phyloP scores from a whole-genome alignment of 805 yeast species.

The Yamadazyma phyllophila region DNA sequence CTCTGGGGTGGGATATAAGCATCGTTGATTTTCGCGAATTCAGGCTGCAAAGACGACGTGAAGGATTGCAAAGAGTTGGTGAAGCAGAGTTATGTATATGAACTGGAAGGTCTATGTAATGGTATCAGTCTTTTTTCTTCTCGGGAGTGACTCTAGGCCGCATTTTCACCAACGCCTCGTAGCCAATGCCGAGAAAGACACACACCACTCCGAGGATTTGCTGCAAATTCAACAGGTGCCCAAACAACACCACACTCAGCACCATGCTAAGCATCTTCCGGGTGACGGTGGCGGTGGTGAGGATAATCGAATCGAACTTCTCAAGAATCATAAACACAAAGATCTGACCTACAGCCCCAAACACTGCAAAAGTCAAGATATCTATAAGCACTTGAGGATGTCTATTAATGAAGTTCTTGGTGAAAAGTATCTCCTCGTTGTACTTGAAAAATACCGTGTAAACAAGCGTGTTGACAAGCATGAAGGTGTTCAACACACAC shows the following conservation, averaged over 20 bases:
- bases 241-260: constrained; percentile 79
- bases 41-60: background rate
- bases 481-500: constrained; percentile 59
- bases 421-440: constrained; percentile 46
- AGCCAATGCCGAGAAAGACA: constrained; percentile 83
- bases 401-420: constrained; percentile 44
- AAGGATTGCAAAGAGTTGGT: background rate
- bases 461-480: constrained; percentile 43
- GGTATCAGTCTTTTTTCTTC: background rate
- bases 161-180: constrained; percentile 57
- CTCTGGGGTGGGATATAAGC: constrained; percentile 23
- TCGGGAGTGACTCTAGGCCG: background rate
- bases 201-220: constrained; percentile 81
- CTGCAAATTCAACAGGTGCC: constrained; percentile 58
- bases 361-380: constrained; percentile 61
- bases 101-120: too few species aligned
- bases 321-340: constrained; percentile 85
- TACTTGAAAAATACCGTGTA: constrained; percentile 47
- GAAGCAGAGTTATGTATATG: too few species aligned
- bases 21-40: constrained; percentile 9
- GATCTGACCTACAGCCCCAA: constrained; percentile 93
- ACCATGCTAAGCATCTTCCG: constrained; percentile 96
- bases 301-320: constrained; percentile 75
- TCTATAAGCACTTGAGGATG: constrained; percentile 60
- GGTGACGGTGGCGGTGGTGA: constrained; percentile 93